Base-by-base conservation (phyloP, 1,139 yeast genomes). In the Yamadazyma atlantica region DNA sequence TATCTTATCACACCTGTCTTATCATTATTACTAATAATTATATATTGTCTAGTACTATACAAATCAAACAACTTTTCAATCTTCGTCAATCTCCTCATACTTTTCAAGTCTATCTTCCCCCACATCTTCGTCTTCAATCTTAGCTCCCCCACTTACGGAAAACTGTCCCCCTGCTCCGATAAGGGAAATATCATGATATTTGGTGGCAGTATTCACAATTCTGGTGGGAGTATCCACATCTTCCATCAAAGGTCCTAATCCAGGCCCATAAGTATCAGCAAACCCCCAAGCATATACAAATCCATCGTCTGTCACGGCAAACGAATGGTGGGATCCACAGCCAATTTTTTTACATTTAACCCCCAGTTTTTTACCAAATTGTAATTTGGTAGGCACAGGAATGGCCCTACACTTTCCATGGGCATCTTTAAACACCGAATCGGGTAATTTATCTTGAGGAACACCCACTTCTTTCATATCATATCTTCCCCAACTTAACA, bases 81-180 rank as follows among this genome's bases (percentile, higher is more conserved):
- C n/a, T n/a, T 50, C 65, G 37, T 69, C 75, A 32, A 69, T 50
- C 14, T 69, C 73, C 35, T 70, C 75, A 45, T 69, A 71, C 44
- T 70, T 72, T 26, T 76, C 81, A 32, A 66, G 50, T 60, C 92
- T 76, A 41, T 77, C 78, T 48, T 82, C 88, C 1, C 62, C 74
- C 23, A 69, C 63, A 32, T 74, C 82, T 53, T 83, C 86, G 36
- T 80, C 85, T 17, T 70, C 69, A 36, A 86, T 66, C 50, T 77
- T 77, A 3, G 74, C 61, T 36, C 97, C 97, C 29, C 89, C 96
- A 56, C 92, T 76, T 4, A 89, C 83, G 37, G 95, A 83, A 54
- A 88, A 92, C 63, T 94, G 98, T 13, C 97, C 98, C 43, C 99
- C 98, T 32, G 94, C 95, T 17, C 95, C 92, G 44, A 85, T 77